Evolutionary conservation across 2,329 filamentous ascomycete species (phyloP), one percentile per base, ranked within the genome.

Genomic region (Zalaria sp.): DNA sequence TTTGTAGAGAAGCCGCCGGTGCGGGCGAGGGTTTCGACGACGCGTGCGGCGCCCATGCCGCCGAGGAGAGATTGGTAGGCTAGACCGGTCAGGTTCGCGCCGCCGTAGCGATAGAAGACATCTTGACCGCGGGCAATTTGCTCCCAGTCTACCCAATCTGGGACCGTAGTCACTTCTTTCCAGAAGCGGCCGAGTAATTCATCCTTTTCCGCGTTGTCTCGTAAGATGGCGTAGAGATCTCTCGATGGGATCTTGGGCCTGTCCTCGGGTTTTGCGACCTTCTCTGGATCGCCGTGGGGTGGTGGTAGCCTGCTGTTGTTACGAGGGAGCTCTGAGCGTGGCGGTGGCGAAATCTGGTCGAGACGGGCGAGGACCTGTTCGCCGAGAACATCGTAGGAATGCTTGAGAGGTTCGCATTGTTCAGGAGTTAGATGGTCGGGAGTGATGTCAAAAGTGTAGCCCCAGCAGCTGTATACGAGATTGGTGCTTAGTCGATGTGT

Each of bases 61-160:
- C 80, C 80, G 2, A 84, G 63, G 0, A 83, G 62, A 4, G 75
- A 78, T 48, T 81, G 71, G 53, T 78, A 82, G 5, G 76, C 72
- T 37, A 79, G 69, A 36, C 61, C 76, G 5, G 77, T 81, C 18
- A 86, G 59, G 25, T 73, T 72, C 1, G 80, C 74, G 0, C 75
- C 77, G 11, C 75, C 81, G 57, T 87, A 88, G 31, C 83, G 74
- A 57, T 84, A 87, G 53, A 87, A 85, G 0, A 86, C 73, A 49
- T 82, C 74, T 55, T 89, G 83, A 0, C 83, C 83, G 52, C 83
- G 68, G 45, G 71, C 66, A 43, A 89, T 79, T 54, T 86, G 81
- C 2, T 72, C 71, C 82, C 81, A 88, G 55, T 87, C 76, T 2
- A 88, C 83, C 81, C 82, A 88, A 1, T 72, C 66, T 0, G 83